Percentiles rank a stretch among this genome's conserved stretches.
These are phyloP conservation scores for Nymphaea colorata DNA, from an alignment of 164 flowering plant species.

Conservation along the genomic window DNA sequence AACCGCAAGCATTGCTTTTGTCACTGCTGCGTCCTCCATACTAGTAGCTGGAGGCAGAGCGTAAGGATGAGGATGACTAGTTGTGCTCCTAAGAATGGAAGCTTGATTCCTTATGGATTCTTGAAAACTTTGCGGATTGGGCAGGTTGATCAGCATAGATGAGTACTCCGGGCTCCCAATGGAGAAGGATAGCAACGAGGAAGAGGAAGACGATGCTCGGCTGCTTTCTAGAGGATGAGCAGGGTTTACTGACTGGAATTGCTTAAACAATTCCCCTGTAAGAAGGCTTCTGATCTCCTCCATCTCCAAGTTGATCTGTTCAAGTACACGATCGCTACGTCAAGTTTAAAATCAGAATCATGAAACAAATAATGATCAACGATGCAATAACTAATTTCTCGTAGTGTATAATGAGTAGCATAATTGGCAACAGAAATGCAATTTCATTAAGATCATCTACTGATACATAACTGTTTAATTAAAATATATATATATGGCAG, in stretches of 20 bases:
- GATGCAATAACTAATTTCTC: too few relatives aligned
- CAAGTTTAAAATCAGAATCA: too few relatives aligned
- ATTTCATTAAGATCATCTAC: too few relatives aligned
- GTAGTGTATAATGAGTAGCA: too few relatives aligned
- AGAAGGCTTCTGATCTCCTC: conserved; percentile 25
- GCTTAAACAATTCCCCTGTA: conserved; percentile 19
- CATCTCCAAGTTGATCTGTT: conserved; percentile 34
- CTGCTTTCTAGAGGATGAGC: conserved; percentile 15
- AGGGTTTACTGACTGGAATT: conserved; percentile 9
- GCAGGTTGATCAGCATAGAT: conserved; percentile 17
- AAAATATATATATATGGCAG: too few relatives aligned
- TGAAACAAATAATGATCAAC: too few relatives aligned
- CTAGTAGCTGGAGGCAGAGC: conserved; percentile 18
- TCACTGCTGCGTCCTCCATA: conserved; percentile 35
- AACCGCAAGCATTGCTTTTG: conserved; percentile 54
- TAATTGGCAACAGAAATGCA: too few relatives aligned
- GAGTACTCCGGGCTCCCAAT: conserved; percentile 44
- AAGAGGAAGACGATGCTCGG: conserved; percentile 50
- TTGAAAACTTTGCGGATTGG: conserved; percentile 9
- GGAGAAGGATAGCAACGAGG: conserved; percentile 44
- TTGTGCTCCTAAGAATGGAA: conserved; percentile 12
- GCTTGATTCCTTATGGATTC: conserved; percentile 5
- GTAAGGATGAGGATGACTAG: conserved; percentile 5
- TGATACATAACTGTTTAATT: too few relatives aligned
- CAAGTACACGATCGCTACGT: too few relatives aligned